Percentiles rank a stretch among this genome's conserved stretches.
Conservation (phyloP, 331 rosid genomes). For the Quercus tomentella region DNA sequence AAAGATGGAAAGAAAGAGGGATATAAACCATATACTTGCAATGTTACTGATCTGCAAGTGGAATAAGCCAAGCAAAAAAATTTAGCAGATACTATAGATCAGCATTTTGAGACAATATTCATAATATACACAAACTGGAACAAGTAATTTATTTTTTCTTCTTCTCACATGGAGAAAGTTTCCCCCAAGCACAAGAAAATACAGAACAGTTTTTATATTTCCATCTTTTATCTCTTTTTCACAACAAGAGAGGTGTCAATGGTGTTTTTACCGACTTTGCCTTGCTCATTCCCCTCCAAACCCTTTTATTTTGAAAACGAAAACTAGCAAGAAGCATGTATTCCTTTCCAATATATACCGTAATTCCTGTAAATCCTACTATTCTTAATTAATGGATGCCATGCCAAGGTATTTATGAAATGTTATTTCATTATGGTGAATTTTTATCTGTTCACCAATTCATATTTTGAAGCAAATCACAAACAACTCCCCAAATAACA, state of each 20-base stretch:
- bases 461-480: background rate
- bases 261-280: no score
- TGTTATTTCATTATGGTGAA: background rate
- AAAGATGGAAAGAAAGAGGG: constrained; percentile 95
- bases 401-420: background rate
- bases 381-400: background rate
- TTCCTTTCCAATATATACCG: background rate
- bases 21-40: constrained; percentile 95
- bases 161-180: background rate
- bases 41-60: constrained; percentile 88
- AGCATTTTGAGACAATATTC: background rate
- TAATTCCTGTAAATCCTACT: background rate
- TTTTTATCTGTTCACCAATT: background rate
- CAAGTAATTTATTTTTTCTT: background rate
- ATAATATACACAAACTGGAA: background rate
- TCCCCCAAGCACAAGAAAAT: background rate
- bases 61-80: background rate
- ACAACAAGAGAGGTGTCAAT: no score
- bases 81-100: background rate
- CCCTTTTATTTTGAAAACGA: background rate
- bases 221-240: background rate
- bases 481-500: background rate
- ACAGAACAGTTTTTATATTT: background rate
- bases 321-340: background rate
- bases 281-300: background rate